phyloP scores from a whole-genome alignment of 2,329 filamentous ascomycete species.

The Basipetospora chlamydospora region DNA sequence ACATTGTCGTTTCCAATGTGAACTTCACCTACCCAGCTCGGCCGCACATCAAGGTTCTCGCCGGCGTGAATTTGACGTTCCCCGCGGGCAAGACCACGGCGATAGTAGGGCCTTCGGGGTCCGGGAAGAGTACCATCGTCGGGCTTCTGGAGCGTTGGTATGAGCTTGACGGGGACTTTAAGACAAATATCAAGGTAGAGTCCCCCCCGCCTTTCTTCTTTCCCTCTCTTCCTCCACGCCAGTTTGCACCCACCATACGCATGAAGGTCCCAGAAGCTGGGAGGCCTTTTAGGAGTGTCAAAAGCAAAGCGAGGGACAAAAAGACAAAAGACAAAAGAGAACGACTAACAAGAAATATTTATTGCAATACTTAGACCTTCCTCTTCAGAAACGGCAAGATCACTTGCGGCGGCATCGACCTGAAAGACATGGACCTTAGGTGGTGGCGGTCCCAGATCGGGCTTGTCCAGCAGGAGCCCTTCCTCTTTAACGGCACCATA shows the following conservation, averaged over 20 bases:
- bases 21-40: constrained; percentile 60
- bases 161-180: constrained; percentile 19
- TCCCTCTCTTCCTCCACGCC: background rate
- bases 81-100: constrained; percentile 54
- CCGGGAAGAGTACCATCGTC: constrained; percentile 61
- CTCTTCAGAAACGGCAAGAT: constrained; percentile 21
- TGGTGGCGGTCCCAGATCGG: constrained; percentile 50
- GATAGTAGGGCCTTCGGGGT: constrained; percentile 59
- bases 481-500: constrained; percentile 53
- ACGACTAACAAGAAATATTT: background rate
- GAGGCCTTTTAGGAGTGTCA: no score
- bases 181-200: background rate
- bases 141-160: constrained; percentile 62
- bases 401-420: constrained; percentile 33
- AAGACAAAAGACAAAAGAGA: no score
- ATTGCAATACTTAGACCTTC: background rate
- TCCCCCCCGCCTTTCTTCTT: background rate
- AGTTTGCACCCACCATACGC: no score
- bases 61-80: constrained; percentile 42
- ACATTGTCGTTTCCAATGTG: constrained; percentile 49
- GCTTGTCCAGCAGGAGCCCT: constrained; percentile 54
- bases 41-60: constrained; percentile 47
- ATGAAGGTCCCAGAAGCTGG: no score
- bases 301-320: no score
- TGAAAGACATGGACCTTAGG: constrained; percentile 46